These are phyloP conservation scores for Penicillium chermesinum DNA, from an alignment of 495 filamentous ascomycete species.

Conservation along the genomic window DNA sequence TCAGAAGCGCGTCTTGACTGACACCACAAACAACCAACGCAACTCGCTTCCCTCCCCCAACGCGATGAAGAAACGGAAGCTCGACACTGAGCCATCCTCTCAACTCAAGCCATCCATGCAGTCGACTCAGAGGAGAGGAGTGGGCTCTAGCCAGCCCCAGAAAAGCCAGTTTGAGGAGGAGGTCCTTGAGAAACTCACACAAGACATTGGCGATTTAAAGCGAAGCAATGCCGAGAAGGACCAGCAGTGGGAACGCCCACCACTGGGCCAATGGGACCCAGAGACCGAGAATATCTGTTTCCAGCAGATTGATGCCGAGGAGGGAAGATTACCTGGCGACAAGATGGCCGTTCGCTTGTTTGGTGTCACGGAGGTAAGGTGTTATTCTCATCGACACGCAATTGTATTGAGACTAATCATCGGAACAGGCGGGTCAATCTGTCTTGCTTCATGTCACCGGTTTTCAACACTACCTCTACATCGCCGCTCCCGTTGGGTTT, in stretches of 20 bases:
- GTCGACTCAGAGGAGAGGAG: constrained; percentile 48
- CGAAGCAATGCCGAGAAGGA: constrained; percentile 84
- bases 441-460: constrained; percentile 92
- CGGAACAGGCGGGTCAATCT: constrained; percentile 68
- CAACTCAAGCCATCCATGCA: constrained; percentile 56
- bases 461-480: constrained; percentile 94
- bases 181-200: constrained; percentile 88
- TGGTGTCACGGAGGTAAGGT: constrained; percentile 82
- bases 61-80: constrained; percentile 70
- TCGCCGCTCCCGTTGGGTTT: constrained; percentile 82
- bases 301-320: constrained; percentile 93
- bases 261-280: constrained; percentile 67
- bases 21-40: constrained; percentile 49
- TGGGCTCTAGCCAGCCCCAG: constrained; percentile 69
- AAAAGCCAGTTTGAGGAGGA: constrained; percentile 93
- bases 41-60: constrained; percentile 45
- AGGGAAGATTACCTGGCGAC: constrained; percentile 70
- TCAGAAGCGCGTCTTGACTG: constrained; percentile 56
- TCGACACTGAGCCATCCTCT: constrained; percentile 53
- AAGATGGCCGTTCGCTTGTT: constrained; percentile 80
- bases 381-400: background rate
- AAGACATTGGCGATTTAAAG: constrained; percentile 82
- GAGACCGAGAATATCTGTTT: constrained; percentile 70
- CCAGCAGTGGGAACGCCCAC: constrained; percentile 86
- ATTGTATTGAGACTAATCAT: constrained; percentile 10